phyloP scores from a whole-genome alignment of 164 flowering plant species.

The Paratinospora sagittata region DNA sequence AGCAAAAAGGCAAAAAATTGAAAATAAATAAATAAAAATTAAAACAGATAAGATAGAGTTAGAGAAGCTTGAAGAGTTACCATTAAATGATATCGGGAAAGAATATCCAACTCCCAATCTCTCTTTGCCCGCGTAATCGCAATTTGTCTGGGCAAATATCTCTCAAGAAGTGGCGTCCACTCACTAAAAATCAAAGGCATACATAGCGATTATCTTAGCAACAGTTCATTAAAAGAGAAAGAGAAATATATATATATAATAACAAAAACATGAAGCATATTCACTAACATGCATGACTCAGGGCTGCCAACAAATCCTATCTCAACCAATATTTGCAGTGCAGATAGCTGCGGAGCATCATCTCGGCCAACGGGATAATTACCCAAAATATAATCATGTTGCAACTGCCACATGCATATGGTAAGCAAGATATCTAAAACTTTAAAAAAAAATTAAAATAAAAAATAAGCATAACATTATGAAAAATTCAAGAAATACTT shows the following conservation, averaged over 20 bases:
- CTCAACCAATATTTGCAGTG: slow-evolving; percentile 90
- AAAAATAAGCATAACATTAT: not conserved
- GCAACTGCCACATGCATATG: slow-evolving; percentile 54
- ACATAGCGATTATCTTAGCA: slow-evolving; percentile 2
- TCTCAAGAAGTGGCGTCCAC: slow-evolving; percentile 90
- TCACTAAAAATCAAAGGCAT: slow-evolving; percentile 49
- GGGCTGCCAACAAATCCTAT: slow-evolving; percentile 73
- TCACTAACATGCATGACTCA: slow-evolving; percentile 82
- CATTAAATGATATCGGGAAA: slow-evolving; percentile 77
- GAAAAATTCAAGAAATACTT: not conserved
- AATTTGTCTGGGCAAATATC: slow-evolving; percentile 90
- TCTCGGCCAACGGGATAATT: slow-evolving; percentile 99
- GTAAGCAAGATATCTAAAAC: slow-evolving; percentile 9
- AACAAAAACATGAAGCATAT: not conserved
- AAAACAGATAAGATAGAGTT: not conserved
- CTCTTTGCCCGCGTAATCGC: slow-evolving; percentile 87
- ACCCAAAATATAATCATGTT: slow-evolving; percentile 94
- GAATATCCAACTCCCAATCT: slow-evolving; percentile 93
- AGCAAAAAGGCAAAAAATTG: no score
- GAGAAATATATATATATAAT: no score
- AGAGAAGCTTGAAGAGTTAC: no score
- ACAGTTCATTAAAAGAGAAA: not conserved
- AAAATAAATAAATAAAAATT: not conserved
- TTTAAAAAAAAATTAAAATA: slow-evolving; percentile 4
- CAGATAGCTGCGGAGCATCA: slow-evolving; percentile 96